Percentiles rank a stretch among this genome's conserved stretches.
These are phyloP conservation scores for Eucalyptus regnans DNA, from an alignment of 345 rosid genomes.

Conservation along the genomic window DNA sequence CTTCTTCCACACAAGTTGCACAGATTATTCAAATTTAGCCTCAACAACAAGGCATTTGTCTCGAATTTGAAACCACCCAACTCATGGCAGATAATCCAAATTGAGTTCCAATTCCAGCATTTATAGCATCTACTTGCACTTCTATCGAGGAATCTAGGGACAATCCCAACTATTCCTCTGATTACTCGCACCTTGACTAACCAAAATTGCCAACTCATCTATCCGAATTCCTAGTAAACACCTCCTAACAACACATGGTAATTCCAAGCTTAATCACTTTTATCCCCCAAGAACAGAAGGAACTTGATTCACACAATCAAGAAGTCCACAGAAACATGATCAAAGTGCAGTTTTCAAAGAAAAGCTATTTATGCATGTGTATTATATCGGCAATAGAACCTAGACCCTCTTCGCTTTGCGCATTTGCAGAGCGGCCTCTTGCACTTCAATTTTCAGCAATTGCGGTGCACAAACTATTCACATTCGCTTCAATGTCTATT, in stretches of 20 bases:
- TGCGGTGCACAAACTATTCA: neutral
- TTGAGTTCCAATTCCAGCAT: neutral
- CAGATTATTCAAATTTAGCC: neutral
- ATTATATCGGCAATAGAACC: neutral
- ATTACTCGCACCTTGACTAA: neutral
- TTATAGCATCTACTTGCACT: neutral
- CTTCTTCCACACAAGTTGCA: neutral
- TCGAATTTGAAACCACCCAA: neutral
- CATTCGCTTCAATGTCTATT: neutral
- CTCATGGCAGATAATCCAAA: neutral
- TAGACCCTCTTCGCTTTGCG: neutral
- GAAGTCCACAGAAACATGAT: neutral
- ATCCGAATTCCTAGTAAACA: neutral
- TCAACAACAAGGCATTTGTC: neutral
- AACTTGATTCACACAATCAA: neutral
- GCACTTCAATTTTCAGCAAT: neutral
- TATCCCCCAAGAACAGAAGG: neutral
- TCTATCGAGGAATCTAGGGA: neutral
- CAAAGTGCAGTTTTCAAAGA: neutral
- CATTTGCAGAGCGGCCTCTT: neutral
- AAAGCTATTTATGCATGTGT: neutral
- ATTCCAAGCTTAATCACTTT: neutral
- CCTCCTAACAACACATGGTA: neutral
- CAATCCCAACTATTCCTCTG: neutral
- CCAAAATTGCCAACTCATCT: neutral